A percentile compares a stretch with the other conserved stretches of the same genome.
phyloP scores from a whole-genome alignment of 2,329 filamentous ascomycete genomes.

The Mariannaea elegans region DNA sequence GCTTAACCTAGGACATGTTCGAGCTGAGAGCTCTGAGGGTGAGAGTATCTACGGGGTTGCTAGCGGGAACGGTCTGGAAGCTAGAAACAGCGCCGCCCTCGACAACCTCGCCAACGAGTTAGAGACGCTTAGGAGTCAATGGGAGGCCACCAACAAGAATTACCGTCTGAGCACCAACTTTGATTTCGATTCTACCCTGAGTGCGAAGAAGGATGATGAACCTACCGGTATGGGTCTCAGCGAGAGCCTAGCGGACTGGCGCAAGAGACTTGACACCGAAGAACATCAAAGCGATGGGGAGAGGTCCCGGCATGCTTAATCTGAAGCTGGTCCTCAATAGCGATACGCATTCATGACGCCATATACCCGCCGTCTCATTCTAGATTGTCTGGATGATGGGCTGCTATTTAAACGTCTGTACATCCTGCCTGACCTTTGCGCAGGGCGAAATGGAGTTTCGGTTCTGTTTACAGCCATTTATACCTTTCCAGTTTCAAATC shows the following conservation, averaged over 20 bases:
- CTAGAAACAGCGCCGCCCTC: slow-evolving; percentile 73
- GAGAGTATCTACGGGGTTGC: slow-evolving; percentile 70
- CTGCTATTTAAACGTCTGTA: slow-evolving; percentile 30
- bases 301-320: slow-evolving; percentile 39
- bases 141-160: slow-evolving; percentile 95
- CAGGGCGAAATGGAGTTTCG: slow-evolving; percentile 41
- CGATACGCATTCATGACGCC: slow-evolving; percentile 44
- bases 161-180: slow-evolving; percentile 91
- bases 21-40: slow-evolving; percentile 66
- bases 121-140: slow-evolving; percentile 87
- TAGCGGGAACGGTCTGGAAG: slow-evolving; percentile 46
- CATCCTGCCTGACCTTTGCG: slow-evolving; percentile 36
- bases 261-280: slow-evolving; percentile 74
- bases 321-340: slow-evolving; percentile 35
- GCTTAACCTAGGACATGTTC: slow-evolving; percentile 51
- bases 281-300: slow-evolving; percentile 47
- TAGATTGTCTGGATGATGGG: slow-evolving; percentile 32
- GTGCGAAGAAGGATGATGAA: slow-evolving; percentile 55
- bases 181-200: slow-evolving; percentile 73
- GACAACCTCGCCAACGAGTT: slow-evolving; percentile 93
- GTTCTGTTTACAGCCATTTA: slow-evolving; percentile 32
- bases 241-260: slow-evolving; percentile 81
- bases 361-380: slow-evolving; percentile 44
- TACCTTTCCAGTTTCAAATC: slow-evolving; percentile 27
- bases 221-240: slow-evolving; percentile 62